Conservation (phyloP, 2,329 filamentous ascomycete species). For the Apiospora hydei region DNA sequence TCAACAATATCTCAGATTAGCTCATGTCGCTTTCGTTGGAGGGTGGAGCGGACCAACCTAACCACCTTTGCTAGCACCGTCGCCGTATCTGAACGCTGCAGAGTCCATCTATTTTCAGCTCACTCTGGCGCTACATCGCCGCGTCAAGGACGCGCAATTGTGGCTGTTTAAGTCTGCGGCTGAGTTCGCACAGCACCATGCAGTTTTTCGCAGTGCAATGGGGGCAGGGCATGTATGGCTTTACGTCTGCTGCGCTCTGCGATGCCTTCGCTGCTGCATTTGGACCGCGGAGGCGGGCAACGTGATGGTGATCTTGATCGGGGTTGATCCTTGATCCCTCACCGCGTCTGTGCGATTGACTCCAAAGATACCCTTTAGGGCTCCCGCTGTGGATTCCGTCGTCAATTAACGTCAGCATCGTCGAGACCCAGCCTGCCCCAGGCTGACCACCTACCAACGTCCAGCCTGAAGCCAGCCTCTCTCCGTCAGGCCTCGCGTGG, state of each 20-base stretch:
- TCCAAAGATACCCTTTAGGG: slow-evolving; percentile 21
- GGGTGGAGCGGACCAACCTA: slow-evolving; percentile 17
- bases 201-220: background rate
- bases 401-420: slow-evolving; percentile 6
- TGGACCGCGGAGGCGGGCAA: slow-evolving; percentile 8
- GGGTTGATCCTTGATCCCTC: slow-evolving; percentile 12
- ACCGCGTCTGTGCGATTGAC: slow-evolving; percentile 23
- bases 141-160: background rate
- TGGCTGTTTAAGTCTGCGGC: background rate
- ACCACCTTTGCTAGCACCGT: slow-evolving; percentile 1
- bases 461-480: background rate
- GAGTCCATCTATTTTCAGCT: background rate
- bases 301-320: background rate
- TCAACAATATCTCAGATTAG: slow-evolving; percentile 20
- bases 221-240: background rate
- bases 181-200: background rate
- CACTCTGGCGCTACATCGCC: background rate
- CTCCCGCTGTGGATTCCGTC: slow-evolving; percentile 16
- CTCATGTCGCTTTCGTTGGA: slow-evolving; percentile 15
- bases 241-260: background rate
- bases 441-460: background rate
- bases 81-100: background rate
- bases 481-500: slow-evolving; percentile 2
- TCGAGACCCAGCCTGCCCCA: background rate
- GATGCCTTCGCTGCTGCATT: background rate